phyloP scores from a whole-genome alignment of 441 rosid species.

The Erodium moschatum region DNA sequence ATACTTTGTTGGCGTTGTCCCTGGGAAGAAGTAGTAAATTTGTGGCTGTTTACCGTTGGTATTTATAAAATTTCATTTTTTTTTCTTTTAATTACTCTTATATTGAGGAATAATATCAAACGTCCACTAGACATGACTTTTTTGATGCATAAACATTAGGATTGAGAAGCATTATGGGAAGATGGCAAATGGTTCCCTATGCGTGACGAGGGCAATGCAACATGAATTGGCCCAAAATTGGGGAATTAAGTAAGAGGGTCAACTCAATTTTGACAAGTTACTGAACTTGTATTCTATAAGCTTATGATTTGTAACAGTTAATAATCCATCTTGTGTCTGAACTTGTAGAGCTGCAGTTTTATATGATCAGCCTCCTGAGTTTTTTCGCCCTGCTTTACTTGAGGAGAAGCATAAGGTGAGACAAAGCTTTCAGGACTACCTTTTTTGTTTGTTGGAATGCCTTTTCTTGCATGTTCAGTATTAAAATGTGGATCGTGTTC shows the following conservation, averaged over 20 bases:
- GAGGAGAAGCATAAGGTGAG: constrained; percentile 74
- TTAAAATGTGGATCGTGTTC: constrained; percentile 24
- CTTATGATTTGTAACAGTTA: constrained; percentile 15
- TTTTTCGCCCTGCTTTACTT: constrained; percentile 60
- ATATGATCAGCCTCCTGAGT: constrained; percentile 94
- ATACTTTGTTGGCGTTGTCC: constrained; percentile 74
- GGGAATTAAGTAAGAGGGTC: constrained; percentile 73
- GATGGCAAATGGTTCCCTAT: constrained; percentile 78
- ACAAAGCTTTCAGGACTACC: constrained; percentile 16
- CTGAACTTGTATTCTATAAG: constrained; percentile 10
- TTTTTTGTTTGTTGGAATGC: constrained; percentile 50
- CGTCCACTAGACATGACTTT: neutral
- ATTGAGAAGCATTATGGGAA: constrained; percentile 71
- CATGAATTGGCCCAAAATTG: constrained; percentile 90
- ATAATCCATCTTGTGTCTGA: constrained; percentile 21
- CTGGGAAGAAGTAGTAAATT: constrained; percentile 73
- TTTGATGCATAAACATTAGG: constrained; percentile 32
- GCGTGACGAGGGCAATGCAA: constrained; percentile 94
- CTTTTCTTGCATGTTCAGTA: constrained; percentile 11
- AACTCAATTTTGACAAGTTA: constrained; percentile 20
- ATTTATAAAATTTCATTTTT: constrained; percentile 13
- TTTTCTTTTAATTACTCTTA: neutral
- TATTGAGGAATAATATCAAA: constrained; percentile 4
- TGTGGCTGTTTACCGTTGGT: constrained; percentile 82
- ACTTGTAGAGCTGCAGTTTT: constrained; percentile 57